Evolutionary conservation across 805 yeast genomes (phyloP).

Genomic region (Komagataella phaffii): DNA sequence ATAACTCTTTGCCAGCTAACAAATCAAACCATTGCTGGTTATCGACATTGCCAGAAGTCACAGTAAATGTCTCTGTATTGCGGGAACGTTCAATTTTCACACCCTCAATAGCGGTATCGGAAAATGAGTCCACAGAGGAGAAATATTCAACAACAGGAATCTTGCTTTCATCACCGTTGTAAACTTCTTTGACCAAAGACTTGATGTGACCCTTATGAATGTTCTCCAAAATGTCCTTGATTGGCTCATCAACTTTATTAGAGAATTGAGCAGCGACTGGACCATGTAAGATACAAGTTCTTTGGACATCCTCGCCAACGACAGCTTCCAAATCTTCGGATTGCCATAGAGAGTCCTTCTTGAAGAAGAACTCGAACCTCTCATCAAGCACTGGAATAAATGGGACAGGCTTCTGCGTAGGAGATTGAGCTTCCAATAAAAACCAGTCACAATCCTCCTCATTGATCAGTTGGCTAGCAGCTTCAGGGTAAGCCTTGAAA

Average conservation of each 20-base stretch:
- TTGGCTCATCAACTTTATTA: slow-evolving; percentile 80
- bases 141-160: slow-evolving; percentile 88
- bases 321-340: slow-evolving; percentile 95
- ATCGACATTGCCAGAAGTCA: slow-evolving; percentile 14
- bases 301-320: slow-evolving; percentile 88
- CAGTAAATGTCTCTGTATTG: slow-evolving; percentile 6
- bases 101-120: slow-evolving; percentile 16
- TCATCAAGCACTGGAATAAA: slow-evolving; percentile 93
- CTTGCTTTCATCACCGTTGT: slow-evolving; percentile 52
- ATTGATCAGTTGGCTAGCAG: slow-evolving; percentile 71
- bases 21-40: slow-evolving; percentile 55
- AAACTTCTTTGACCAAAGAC: slow-evolving; percentile 52
- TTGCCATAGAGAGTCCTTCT: slow-evolving; percentile 99
- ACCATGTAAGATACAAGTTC: slow-evolving; percentile 98
- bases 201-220: slow-evolving; percentile 85
- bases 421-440: slow-evolving; percentile 69
- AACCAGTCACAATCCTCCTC: slow-evolving; percentile 95
- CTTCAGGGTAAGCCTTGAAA: slow-evolving; percentile 57
- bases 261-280: slow-evolving; percentile 97
- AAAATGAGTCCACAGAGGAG: slow-evolving; percentile 16
- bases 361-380: slow-evolving; percentile 90
- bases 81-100: not conserved
- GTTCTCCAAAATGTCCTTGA: slow-evolving; percentile 75
- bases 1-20: slow-evolving; percentile 64
- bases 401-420: slow-evolving; percentile 93